Evolutionary conservation across 306 rosid genomes (phyloP).

Genomic region (Castanopsis chinensis): DNA sequence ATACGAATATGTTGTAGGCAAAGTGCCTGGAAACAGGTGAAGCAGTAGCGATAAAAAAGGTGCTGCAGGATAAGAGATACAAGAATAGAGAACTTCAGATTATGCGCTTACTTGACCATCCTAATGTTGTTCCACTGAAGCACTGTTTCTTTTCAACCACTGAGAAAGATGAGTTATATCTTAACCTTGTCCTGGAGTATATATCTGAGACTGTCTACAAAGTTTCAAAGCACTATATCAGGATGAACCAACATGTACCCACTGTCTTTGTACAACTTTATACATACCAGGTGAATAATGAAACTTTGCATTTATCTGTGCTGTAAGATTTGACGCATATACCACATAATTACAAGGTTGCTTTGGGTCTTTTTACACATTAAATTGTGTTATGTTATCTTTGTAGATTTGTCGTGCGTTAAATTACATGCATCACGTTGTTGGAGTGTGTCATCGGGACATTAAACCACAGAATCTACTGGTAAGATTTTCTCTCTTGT

Average conservation of each 20-base stretch:
- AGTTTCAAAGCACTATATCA: slow-evolving; percentile 66
- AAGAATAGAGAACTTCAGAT: slow-evolving; percentile 91
- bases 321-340: neutral
- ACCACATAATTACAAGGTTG: neutral
- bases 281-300: slow-evolving; percentile 65
- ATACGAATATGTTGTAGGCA: slow-evolving; percentile 43
- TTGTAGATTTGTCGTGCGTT: slow-evolving; percentile 89
- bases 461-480: slow-evolving; percentile 88
- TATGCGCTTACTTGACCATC: slow-evolving; percentile 79
- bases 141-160: slow-evolving; percentile 92
- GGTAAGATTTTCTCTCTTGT: slow-evolving; percentile 41
- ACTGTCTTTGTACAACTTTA: slow-evolving; percentile 69
- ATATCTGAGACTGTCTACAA: slow-evolving; percentile 80
- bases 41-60: slow-evolving; percentile 86
- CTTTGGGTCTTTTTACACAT: neutral
- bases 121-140: slow-evolving; percentile 70
- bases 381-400: slow-evolving; percentile 17
- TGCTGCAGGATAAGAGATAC: slow-evolving; percentile 89
- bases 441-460: slow-evolving; percentile 95
- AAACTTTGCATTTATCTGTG: slow-evolving; percentile 1
- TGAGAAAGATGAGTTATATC: slow-evolving; percentile 85
- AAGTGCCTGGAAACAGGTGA: slow-evolving; percentile 88
- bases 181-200: slow-evolving; percentile 88
- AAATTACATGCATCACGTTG: slow-evolving; percentile 75
- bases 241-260: slow-evolving; percentile 67